Evolutionary conservation across 202 grass and related monocot genomes (phyloP).

Genomic region (Setaria italica): DNA sequence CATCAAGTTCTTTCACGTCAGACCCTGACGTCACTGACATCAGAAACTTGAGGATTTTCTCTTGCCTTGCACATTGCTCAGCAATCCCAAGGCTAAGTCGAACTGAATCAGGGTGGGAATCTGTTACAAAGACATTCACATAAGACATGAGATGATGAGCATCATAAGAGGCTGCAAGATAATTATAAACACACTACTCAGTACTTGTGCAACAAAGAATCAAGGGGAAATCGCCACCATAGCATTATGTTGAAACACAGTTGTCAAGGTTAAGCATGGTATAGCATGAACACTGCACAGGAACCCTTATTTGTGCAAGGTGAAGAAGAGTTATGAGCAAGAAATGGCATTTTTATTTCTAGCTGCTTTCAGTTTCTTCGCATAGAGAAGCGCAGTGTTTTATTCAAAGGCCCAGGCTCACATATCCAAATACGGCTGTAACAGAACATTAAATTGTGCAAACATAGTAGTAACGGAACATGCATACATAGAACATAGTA

Average conservation of each 20-base stretch:
- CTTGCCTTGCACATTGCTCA: constrained; percentile 68
- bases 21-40: constrained; percentile 64
- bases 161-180: background rate
- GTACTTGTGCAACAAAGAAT: background rate
- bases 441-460: background rate
- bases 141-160: background rate
- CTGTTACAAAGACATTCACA: constrained; percentile 51
- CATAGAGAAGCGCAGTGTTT: background rate
- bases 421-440: background rate
- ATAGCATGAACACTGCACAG: background rate
- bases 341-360: no score
- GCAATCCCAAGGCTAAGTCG: constrained; percentile 76
- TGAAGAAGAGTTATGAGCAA: background rate
- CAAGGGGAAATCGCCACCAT: background rate
- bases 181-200: background rate
- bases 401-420: background rate
- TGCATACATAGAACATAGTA: background rate
- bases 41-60: constrained; percentile 79
- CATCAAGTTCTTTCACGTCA: constrained; percentile 46
- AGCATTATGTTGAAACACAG: background rate
- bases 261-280: background rate
- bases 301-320: background rate
- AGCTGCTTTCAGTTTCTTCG: background rate
- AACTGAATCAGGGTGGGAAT: constrained; percentile 60
- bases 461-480: no score